phyloP scores from a whole-genome alignment of 1,284 basidiomycete species.

The Fomitopsis schrenkii region DNA sequence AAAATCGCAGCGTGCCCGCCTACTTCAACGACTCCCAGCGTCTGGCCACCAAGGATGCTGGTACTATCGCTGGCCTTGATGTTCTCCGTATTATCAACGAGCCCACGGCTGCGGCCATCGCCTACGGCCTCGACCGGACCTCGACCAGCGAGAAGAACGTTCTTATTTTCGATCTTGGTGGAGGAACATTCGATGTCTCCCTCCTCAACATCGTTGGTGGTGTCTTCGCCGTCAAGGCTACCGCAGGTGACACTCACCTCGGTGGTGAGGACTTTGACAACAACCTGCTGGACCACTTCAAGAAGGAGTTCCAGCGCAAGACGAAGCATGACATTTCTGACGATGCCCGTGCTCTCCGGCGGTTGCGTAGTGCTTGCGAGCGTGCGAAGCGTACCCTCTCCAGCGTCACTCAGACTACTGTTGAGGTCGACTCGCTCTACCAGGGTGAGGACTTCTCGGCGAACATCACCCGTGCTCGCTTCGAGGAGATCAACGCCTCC shows the following conservation, averaged over 20 bases:
- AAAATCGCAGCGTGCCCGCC: conserved; percentile 71
- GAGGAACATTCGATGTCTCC: conserved; percentile 99
- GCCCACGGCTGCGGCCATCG: conserved; percentile 93
- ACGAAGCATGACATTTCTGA: conserved; percentile 93
- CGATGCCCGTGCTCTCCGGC: conserved; percentile 95
- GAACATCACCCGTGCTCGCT: conserved; percentile 97
- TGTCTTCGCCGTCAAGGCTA: conserved; percentile 97
- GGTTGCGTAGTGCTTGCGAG: conserved; percentile 97
- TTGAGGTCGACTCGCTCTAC: conserved; percentile 97
- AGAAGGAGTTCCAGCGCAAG: conserved; percentile 98
- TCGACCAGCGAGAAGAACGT: conserved; percentile 95
- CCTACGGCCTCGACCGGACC: conserved; percentile 89
- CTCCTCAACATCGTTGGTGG: conserved; percentile 95
- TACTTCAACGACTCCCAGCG: conserved; percentile 99
- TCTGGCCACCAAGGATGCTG: conserved; percentile 94
- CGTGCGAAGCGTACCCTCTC: conserved; percentile 99
- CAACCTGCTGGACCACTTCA: conserved; percentile 95
- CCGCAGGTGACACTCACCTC: conserved; percentile 97
- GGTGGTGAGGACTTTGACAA: conserved; percentile 99
- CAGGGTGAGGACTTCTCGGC: conserved; percentile 95
- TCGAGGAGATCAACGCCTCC: conserved; percentile 97
- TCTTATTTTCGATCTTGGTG: conserved; percentile 99
- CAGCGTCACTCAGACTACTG: conserved; percentile 93
- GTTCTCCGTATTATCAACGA: conserved; percentile 98
- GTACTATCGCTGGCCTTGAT: conserved; percentile 89